Evolutionary conservation across 768 basidiomycete species (phyloP), one percentile per base, ranked within the genome.

Genomic region (Suillus lakei): DNA sequence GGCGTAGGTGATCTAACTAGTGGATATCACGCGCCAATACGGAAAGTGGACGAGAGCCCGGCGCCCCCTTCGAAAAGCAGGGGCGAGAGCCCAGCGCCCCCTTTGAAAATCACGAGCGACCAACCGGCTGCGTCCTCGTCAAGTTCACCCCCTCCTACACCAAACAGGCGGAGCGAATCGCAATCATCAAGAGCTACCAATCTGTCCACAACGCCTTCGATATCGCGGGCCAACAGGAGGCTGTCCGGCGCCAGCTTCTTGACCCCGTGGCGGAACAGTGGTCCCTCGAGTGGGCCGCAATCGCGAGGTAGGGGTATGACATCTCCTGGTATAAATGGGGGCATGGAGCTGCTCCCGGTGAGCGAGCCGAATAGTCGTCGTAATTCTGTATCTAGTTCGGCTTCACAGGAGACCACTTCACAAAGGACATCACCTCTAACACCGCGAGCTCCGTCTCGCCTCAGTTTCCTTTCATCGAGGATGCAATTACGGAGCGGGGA

Each of bases 1-100:
- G 92, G 92, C 0, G 91, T 86, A n/a, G 88, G 90, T 28, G 90
- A 92, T 76, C 79, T 83, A 34, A 68, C 78, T 54, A 68, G 70
- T 26, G 72, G 75, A 9, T 41, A 77, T 68, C 39, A 76, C 70
- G 68, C 71, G 51, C 71, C 69, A 56, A 62, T 67, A 43, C 71
- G 69, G 63, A 68, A 50, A 67, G 71, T 51, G 69, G 71, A 74
- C 73, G 76, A 76, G 65, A 66, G 68, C 12, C 67, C 71, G 30
- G 65, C 69, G 63, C 9, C 55, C 8, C 5, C 55, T 26, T 26
- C 55, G 23, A 75, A 76, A 68, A 51, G 70, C 28, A 69, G 53
- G 54, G 70, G 70, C 13, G 67, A 67, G 66, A 66, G 68, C 12
- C 67, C 71, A n/a, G 64, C 71, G 62, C 0, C 39, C 18, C 10